phyloP scores from a whole-genome alignment of 352 stramenopile species.

The Phytophthora fragariae region DNA sequence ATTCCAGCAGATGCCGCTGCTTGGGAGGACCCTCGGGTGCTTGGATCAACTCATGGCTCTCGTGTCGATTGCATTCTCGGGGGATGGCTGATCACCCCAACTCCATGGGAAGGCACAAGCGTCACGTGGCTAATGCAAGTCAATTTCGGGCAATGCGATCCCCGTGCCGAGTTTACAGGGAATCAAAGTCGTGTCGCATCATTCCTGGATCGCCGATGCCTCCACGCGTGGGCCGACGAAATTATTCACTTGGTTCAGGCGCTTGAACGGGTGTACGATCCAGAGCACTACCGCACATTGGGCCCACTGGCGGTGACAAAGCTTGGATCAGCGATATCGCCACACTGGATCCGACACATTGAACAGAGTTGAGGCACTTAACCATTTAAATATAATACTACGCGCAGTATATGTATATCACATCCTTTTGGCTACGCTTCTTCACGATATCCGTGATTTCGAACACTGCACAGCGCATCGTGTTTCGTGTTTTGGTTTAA shows the following conservation, averaged over 20 bases:
- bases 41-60: slow-evolving; percentile 1
- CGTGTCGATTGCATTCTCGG: slow-evolving; percentile 75
- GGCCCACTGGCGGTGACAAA: slow-evolving; percentile 44
- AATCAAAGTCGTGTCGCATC: slow-evolving; percentile 38
- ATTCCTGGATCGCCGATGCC: slow-evolving; percentile 45
- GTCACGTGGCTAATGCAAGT: slow-evolving; percentile 86
- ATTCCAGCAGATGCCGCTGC: slow-evolving; percentile 64
- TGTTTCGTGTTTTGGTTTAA: slow-evolving; percentile 5
- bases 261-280: slow-evolving; percentile 58
- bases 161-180: slow-evolving; percentile 62
- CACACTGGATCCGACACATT: neutral
- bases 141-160: slow-evolving; percentile 74
- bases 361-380: neutral
- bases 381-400: neutral
- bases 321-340: neutral
- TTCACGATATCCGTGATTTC: neutral
- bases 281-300: slow-evolving; percentile 59
- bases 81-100: slow-evolving; percentile 72
- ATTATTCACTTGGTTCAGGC: slow-evolving; percentile 50
- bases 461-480: neutral
- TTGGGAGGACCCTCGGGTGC: slow-evolving; percentile 29
- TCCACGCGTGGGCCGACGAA: slow-evolving; percentile 66
- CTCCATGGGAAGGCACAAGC: slow-evolving; percentile 61
- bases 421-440: neutral
- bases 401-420: neutral